Evolutionary conservation across 1,139 yeast species (phyloP), one percentile per base, ranked within the genome.

Genomic region (Dujonia santamariae): DNA sequence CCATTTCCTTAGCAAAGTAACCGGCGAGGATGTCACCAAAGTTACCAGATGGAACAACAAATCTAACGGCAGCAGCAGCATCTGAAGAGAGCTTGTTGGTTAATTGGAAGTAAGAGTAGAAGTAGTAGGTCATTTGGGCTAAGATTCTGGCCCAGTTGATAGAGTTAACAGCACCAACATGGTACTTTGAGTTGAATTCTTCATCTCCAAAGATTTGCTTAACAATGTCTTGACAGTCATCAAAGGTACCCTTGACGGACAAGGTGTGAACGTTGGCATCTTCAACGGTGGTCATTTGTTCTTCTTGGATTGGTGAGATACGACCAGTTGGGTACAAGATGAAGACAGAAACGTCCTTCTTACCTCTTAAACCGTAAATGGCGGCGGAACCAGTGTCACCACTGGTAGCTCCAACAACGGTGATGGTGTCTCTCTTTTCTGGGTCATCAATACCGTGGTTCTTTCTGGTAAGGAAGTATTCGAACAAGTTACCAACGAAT

Each of bases 361-460:
- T 92, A 56, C 95, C 95, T 65, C 98, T 77, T 49, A 92, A 75
- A 38, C 99, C 99, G 63, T 92, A 92, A 47, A 92, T 92, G 42
- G 99, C 98, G 35, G 99, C 99, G 32, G 96, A 85, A 35, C 99
- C 99, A 31, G 99, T 92, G 56, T 92, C 99, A 52, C 99, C 99
- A 36, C 96, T 85, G 19, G 99, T 92, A 29, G 99, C 99, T 51
- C 99, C 99, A 40, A 92, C 96, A 45, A 92, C 98, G 26, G 99
- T 92, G 50, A 92, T 73, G 42, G 78, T 76, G 49, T 87, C 94
- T 53, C 94, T 75, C 43, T 77, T 72, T 37, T 72, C 72, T 21
- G 64, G 72, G 18, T 67, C 76, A 27, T 75, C 64, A 54, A 82
- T 76, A 30, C 72, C 77, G 21, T 74, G 71, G 55, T 92, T 92